Evolutionary conservation across 805 yeast genomes (phyloP), one percentile per base, ranked within the genome.

Genomic region (Torulaspora indica): DNA sequence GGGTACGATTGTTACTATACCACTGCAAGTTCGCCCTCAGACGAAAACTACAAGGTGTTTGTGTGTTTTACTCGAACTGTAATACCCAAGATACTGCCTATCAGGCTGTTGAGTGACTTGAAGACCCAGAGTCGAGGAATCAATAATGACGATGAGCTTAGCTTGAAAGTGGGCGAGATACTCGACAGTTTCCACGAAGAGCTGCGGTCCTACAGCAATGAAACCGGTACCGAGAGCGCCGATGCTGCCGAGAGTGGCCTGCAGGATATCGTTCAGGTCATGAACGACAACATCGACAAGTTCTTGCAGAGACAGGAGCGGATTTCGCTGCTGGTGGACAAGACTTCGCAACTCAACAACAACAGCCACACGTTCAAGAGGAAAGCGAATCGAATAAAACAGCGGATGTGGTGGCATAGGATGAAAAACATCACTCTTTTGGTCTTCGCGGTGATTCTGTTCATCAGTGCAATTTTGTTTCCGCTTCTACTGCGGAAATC

Each of bases 301-400:
- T 74, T 88, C 20, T 68, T 87, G 53, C 79, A 78, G 52, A 75
- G 96, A 40, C 95, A 95, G 15, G 95, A 87, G 56, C 75, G 85
- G 41, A 78, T 87, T 46, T 76, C 78, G 52, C 64, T 76, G 31
- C 70, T 87, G 50, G 91, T 87, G 24, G 85, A 82, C 61, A 87
- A 87, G 61, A 88, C 96, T 1, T 82, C 84, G 49, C 72, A 79
- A 42, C 73, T 87, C 62, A 85, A 81, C 52, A 73, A 76, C 31
- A 77, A 78, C 28, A 78, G 93, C 7, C 75, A 71, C 65, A 74
- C 82, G 22, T 87, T 87, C 61, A 79, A 86, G 52, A 78, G 82
- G 51, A 74, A 79, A 47, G 82, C 95, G 1, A 77, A 74, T 18
- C 70, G 74, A 41, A 74, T 85, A 28, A 78, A 78, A 53, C 69